These are phyloP conservation scores for Santalum album DNA, from an alignment of 164 flowering plant species.

Conservation along the genomic window DNA sequence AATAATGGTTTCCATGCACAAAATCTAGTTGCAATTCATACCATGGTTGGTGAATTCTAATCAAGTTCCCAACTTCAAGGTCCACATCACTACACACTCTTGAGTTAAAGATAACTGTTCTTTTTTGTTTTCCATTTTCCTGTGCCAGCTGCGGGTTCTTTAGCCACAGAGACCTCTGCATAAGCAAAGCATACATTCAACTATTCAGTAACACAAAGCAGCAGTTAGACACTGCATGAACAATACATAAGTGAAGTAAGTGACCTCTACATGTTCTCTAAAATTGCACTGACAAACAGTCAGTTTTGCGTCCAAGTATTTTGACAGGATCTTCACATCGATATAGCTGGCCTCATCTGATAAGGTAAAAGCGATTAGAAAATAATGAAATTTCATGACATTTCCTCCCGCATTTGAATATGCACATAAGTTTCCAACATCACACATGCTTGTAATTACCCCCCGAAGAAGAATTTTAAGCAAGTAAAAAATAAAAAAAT, in stretches of 20 bases:
- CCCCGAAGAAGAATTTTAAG: background rate
- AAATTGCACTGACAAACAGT: conserved; percentile 57
- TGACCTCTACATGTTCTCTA: conserved; percentile 31
- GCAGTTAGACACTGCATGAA: background rate
- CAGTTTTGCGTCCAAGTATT: conserved; percentile 73
- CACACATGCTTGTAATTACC: no score
- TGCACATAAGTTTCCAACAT: no score
- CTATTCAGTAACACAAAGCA: background rate
- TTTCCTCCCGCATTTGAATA: no score
- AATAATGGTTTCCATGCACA: background rate
- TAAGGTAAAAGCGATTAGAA: background rate
- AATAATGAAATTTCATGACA: no score
- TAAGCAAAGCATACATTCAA: conserved; percentile 7
- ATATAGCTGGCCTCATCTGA: conserved; percentile 40
- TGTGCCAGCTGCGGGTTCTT: conserved; percentile 8
- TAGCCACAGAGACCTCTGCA: conserved; percentile 25
- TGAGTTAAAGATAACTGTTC: conserved; percentile 51
- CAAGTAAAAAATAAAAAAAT: background rate
- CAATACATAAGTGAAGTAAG: background rate
- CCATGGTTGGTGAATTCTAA: conserved; percentile 73
- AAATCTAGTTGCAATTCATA: conserved; percentile 16
- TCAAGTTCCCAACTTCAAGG: conserved; percentile 57
- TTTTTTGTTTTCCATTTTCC: conserved; percentile 13
- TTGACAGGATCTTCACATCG: conserved; percentile 53
- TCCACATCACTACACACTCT: conserved; percentile 53